Evolutionary conservation across 2,329 filamentous ascomycete species (phyloP), one percentile per base, ranked within the genome.

Genomic region (Microdochium paspali): DNA sequence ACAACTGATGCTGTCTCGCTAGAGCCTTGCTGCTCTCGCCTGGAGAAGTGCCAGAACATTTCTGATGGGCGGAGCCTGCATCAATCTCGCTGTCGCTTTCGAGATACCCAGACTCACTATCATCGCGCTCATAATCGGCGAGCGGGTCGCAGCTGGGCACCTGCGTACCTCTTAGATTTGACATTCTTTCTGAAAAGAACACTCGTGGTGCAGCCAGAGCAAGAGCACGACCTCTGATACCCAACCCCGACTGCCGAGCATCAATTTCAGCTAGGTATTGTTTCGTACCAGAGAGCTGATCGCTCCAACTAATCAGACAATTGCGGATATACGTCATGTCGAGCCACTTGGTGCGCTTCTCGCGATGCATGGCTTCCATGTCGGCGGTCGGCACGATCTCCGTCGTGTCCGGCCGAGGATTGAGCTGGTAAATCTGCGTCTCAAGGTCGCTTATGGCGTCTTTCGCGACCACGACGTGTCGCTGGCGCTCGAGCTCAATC

Each of bases 401-500:
- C 15, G 40, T 31, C 3, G 42, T 44, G 1, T 47, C 47, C 1
- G 49, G 39, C 2, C 20, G 35, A 4, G 23, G 35, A n/a, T 57
- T 52, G 1, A 59, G 47, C 3, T 58, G 48, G 10, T 53, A 48
- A 2, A 62, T 59, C 0, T 50, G 51, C 1, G 40, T 47, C 35
- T 63, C 57, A 2, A 63, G 46, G 1, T 55, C 46, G 24, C 53
- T 47, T 12, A 58, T 57, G 15, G 53, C 52, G 1, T 44, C 6
- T 3, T 58, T 52, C 0, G 59, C 49, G 1, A 56, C 44, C 0
- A 44, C 12, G 3, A 57, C 44, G 30, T 62, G 56, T n/a, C 60
- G 50, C 1, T 26, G 43, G 5, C 59, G 50, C 44, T 65, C 61
- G 1, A 64, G 47, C 45, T 65, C 62, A 3, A 55, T 57, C 7